These are phyloP conservation scores for Lodderomyces oxycetoniae DNA, from an alignment of 1,139 yeast genomes.

Conservation along the genomic window DNA sequence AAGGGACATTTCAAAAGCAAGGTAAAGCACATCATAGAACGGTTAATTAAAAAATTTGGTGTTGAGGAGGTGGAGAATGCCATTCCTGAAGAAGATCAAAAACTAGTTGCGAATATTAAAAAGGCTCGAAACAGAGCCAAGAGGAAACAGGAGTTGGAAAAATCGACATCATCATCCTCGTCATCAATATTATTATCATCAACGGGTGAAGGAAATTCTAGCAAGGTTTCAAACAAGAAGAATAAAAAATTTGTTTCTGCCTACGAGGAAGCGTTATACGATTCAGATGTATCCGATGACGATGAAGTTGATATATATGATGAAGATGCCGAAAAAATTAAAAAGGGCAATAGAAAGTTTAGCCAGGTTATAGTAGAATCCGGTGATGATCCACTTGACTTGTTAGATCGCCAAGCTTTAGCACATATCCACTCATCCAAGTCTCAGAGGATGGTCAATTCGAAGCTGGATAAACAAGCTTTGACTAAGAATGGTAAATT, in stretches of 20 bases:
- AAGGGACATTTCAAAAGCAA: conserved; percentile 90
- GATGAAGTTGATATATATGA: conserved; percentile 27
- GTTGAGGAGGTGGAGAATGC: conserved; percentile 69
- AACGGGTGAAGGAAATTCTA: conserved; percentile 13
- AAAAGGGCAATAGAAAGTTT: conserved; percentile 14
- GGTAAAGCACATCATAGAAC: conserved; percentile 87
- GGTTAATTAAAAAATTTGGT: conserved; percentile 87
- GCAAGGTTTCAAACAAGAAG: conserved; percentile 17
- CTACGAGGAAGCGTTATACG: conserved; percentile 73
- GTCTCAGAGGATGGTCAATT: conserved; percentile 54
- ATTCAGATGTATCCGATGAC: conserved; percentile 51
- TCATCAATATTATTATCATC: conserved; percentile 6
- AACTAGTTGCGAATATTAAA: conserved; percentile 76
- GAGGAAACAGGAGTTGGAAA: conserved; percentile 53
- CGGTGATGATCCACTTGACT: conserved; percentile 80
- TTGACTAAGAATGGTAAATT: conserved; percentile 53
- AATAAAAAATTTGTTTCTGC: conserved; percentile 66
- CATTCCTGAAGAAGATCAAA: conserved; percentile 85
- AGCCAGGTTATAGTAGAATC: conserved; percentile 70
- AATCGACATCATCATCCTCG: conserved; percentile 10
- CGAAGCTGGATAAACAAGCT: conserved; percentile 47
- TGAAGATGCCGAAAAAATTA: conserved; percentile 15
- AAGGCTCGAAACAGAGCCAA: conserved; percentile 81
- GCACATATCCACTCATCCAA: conserved; percentile 84
- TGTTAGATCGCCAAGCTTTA: conserved; percentile 77